phyloP scores from a whole-genome alignment of 768 basidiomycete species.

The Calvatia gigantea region DNA sequence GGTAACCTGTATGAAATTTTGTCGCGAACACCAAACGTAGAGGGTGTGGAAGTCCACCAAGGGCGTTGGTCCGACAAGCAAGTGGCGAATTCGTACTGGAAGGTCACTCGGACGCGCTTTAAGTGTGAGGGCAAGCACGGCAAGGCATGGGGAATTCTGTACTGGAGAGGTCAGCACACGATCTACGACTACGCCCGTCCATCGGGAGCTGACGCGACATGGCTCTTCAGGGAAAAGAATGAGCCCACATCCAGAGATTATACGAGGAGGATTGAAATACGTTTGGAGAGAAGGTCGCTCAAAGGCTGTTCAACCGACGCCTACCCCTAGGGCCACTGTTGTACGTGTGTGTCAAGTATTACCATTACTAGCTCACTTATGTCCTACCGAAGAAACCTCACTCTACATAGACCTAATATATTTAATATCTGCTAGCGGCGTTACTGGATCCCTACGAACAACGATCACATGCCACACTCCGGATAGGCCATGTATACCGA shows the following conservation, averaged over 20 bases:
- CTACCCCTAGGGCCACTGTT: background rate
- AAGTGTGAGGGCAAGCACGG: conserved; percentile 75
- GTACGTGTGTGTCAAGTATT: background rate
- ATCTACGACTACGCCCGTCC: background rate
- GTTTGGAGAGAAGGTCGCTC: conserved; percentile 65
- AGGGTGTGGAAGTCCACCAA: conserved; percentile 70
- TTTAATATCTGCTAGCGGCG: background rate
- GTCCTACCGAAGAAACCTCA: background rate
- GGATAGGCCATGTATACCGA: too few relatives aligned
- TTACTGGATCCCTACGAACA: too few relatives aligned
- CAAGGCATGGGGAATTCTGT: conserved; percentile 77
- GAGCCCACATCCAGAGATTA: conserved; percentile 57
- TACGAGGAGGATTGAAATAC: conserved; percentile 73
- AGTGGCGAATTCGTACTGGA: conserved; percentile 69
- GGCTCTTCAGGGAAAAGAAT: conserved; percentile 50
- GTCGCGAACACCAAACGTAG: conserved; percentile 60
- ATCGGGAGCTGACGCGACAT: conserved; percentile 4
- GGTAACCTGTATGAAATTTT: conserved; percentile 73
- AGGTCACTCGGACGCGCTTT: conserved; percentile 65
- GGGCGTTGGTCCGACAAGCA: conserved; percentile 69
- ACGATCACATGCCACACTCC: too few relatives aligned
- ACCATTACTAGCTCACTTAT: background rate
- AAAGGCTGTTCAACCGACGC: conserved; percentile 5
- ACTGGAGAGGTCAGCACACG: conserved; percentile 69
- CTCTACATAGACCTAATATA: background rate